phyloP scores from a whole-genome alignment of 768 basidiomycete genomes.

The Rickenella mellea region DNA sequence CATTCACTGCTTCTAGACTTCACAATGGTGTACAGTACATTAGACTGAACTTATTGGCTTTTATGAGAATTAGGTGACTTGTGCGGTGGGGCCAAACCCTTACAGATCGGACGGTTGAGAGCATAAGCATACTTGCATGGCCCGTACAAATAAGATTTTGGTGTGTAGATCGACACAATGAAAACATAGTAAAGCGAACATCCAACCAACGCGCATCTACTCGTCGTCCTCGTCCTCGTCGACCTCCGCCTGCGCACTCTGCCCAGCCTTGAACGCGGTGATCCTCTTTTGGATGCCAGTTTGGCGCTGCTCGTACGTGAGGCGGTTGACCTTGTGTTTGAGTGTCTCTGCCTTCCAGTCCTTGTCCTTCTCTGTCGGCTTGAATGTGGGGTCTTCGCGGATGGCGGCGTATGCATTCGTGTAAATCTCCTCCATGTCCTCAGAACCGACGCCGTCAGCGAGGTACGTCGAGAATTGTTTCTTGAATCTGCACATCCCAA shows the following conservation, averaged over 20 bases:
- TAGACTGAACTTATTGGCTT: too few species aligned
- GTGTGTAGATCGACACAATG: too few species aligned
- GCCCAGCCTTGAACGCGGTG: conserved; percentile 75
- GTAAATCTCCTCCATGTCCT: conserved; percentile 96
- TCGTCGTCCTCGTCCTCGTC: conserved; percentile 54
- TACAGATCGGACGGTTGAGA: too few species aligned
- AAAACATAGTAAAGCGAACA: too few species aligned
- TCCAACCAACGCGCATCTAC: too few species aligned
- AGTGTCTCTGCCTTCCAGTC: conserved; percentile 86
- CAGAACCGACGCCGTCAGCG: conserved; percentile 89
- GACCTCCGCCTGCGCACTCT: conserved; percentile 25
- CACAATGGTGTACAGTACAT: too few species aligned
- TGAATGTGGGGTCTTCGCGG: conserved; percentile 88
- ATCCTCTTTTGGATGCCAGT: conserved; percentile 82
- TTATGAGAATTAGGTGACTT: too few species aligned
- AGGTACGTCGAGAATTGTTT: conserved; percentile 96
- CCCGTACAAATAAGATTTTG: too few species aligned
- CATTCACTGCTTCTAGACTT: too few species aligned
- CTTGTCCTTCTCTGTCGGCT: conserved; percentile 77
- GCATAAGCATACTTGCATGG: too few species aligned
- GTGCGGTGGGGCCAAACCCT: too few species aligned
- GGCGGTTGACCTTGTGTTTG: conserved; percentile 60
- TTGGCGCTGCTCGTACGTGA: conserved; percentile 71
- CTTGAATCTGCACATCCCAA: conserved; percentile 62
- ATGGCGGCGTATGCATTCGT: conserved; percentile 89